These are phyloP conservation scores for Aspergillus eucalypticola DNA, from an alignment of 2,329 filamentous ascomycete genomes.

Conservation along the genomic window DNA sequence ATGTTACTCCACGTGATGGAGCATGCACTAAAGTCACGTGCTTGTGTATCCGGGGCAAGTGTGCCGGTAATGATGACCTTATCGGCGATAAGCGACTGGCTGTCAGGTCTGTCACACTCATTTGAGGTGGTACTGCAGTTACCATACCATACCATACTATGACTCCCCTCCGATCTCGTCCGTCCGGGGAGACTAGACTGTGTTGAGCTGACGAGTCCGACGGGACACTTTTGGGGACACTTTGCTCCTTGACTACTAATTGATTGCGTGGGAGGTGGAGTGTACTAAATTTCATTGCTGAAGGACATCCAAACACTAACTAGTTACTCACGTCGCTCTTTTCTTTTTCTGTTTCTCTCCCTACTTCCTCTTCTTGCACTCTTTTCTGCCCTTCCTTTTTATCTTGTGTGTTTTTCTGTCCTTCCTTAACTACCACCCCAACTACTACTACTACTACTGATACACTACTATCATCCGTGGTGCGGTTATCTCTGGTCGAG, in stretches of 20 bases:
- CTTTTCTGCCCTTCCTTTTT: neutral
- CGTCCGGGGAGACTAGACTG: too few species aligned
- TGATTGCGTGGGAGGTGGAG: conserved; percentile 1
- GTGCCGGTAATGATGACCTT: neutral
- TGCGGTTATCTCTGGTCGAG: neutral
- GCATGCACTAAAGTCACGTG: neutral
- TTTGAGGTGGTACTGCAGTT: neutral
- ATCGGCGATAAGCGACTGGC: conserved; percentile 10
- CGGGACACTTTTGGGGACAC: conserved; percentile 14
- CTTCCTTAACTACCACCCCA: neutral
- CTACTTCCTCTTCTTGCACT: conserved; percentile 10
- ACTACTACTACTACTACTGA: neutral
- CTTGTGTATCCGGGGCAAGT: neutral
- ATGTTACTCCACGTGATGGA: neutral
- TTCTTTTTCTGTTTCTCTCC: neutral
- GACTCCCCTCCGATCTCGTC: too few species aligned
- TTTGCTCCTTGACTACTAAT: conserved; percentile 1
- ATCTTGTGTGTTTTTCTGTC: neutral
- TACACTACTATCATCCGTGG: neutral
- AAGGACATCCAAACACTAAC: too few species aligned
- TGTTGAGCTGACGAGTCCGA: conserved; percentile 2
- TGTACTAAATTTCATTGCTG: neutral
- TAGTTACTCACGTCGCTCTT: neutral
- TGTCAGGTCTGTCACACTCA: neutral
- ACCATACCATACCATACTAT: neutral